Evolutionary conservation across 805 yeast species (phyloP).

Genomic region (Starmerella floricola): DNA sequence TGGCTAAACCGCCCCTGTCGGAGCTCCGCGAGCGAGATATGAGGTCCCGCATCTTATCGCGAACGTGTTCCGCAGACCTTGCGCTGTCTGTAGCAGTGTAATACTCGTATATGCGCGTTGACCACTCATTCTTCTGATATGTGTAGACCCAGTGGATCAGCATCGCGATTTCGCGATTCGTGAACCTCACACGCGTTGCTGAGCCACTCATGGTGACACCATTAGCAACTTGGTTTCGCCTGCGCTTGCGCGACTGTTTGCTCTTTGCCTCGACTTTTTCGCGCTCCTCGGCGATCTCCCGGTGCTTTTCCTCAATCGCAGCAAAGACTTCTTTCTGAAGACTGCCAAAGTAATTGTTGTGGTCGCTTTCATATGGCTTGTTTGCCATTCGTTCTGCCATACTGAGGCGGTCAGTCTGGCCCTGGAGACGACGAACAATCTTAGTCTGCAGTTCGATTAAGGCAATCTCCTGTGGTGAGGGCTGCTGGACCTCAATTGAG

Average conservation of each 20-base stretch:
- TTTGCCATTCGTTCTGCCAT: conserved; percentile 19
- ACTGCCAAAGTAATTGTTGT: conserved; percentile 9
- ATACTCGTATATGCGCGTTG: conserved; percentile 12
- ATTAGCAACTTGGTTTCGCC: conserved; percentile 19
- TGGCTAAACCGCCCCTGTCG: conserved; percentile 13
- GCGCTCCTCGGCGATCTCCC: conserved; percentile 16
- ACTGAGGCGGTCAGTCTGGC: conserved; percentile 19
- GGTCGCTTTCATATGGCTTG: conserved; percentile 10
- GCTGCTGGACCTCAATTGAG: conserved; percentile 10
- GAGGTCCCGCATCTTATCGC: conserved; percentile 20
- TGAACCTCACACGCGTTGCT: conserved; percentile 20
- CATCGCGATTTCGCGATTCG: conserved; percentile 21
- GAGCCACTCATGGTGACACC: conserved; percentile 20
- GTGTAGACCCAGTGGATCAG: conserved; percentile 19
- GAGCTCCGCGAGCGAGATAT: conserved; percentile 10
- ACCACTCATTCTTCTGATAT: conserved; percentile 16
- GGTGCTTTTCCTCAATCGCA: conserved; percentile 16
- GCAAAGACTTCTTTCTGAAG: conserved; percentile 10
- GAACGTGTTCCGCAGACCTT: conserved; percentile 19
- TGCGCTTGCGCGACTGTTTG: conserved; percentile 17
- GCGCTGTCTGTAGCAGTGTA: conserved; percentile 8
- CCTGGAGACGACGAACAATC: conserved; percentile 19
- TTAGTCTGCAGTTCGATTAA: conserved; percentile 18
- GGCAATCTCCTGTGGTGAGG: conserved; percentile 17
- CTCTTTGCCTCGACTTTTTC: conserved; percentile 18